Evolutionary conservation across 2,329 filamentous ascomycete species (phyloP).

Genomic region (Lachnellula arida): DNA sequence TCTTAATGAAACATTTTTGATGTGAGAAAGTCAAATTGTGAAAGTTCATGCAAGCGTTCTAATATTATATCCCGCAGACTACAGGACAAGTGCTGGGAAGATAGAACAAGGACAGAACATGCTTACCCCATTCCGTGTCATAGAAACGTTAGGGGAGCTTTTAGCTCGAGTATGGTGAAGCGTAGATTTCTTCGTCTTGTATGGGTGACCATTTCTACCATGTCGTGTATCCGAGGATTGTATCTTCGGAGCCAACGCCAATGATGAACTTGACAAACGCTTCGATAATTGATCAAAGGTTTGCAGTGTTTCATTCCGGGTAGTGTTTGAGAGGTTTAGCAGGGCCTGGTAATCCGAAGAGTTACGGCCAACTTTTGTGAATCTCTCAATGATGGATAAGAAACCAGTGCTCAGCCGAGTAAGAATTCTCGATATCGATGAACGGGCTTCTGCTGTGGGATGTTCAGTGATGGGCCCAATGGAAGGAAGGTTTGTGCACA

Average conservation of each 20-base stretch:
- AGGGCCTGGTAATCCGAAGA: constrained; percentile 44
- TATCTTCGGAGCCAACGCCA: constrained; percentile 5
- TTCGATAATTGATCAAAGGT: constrained; percentile 45
- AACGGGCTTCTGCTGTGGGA: constrained; percentile 25
- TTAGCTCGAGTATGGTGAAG: constrained; percentile 16
- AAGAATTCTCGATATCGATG: constrained; percentile 34
- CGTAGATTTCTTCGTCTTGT: constrained; percentile 1
- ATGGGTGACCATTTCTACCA: constrained; percentile 4
- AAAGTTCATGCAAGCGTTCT: too few relatives aligned
- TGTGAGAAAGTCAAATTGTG: too few relatives aligned
- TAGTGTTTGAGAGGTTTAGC: constrained; percentile 43
- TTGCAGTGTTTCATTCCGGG: constrained; percentile 44
- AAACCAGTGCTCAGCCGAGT: constrained; percentile 41
- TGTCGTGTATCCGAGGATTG: constrained; percentile 4
- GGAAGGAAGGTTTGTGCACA: not conserved
- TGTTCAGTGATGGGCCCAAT: constrained; percentile 2
- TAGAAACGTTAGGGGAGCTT: constrained; percentile 16
- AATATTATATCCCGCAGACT: not conserved
- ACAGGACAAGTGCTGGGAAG: not conserved
- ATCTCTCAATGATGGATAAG: constrained; percentile 36
- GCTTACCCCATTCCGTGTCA: constrained; percentile 21
- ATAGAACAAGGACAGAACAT: constrained; percentile 10
- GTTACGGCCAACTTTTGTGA: constrained; percentile 32
- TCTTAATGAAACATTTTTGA: too few relatives aligned
- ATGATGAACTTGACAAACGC: constrained; percentile 29